Base-by-base conservation (phyloP, 805 yeast species). In the Groenewaldozyma tartarivorans region DNA sequence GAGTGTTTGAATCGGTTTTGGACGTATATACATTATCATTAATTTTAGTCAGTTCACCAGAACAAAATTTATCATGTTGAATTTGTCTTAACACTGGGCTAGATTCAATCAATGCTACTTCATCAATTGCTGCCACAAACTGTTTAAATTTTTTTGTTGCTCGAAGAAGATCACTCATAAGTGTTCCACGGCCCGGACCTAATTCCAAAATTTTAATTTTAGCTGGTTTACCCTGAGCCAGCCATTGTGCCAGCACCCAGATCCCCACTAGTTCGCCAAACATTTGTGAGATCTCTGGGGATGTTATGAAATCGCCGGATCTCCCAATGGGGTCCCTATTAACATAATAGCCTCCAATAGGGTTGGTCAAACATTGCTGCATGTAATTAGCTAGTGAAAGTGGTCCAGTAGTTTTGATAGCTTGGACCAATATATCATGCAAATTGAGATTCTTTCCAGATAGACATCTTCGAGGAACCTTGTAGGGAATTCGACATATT, bases 181-280 rank as follows among this genome's bases (percentile, higher is more conserved):
- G 61, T 0, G 94, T 81, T 1, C 95, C 95, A 49, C 71, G 68
- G 3, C 95, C 95, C 0, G 95, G 95, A 0, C 95, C 95, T 57
- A 83, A 76, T 57, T 85, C 95, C 5, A 82, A 65, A 7, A 85
- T 53, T 39, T 79, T 62, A 20, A 80, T 59, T 9, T 55, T 53
- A n/a, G 51, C 31, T 0, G 83, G 79, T 34, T 57, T 64, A 20
- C 72, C 67, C 48, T 80, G 88, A 1, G 64, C 55, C 26, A 71
- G 45, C 83, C 87, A 82, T 29, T 65, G 61, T 2, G 66, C 53
- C 15, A 61, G 41, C 9, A 61, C 15, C 85, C 94, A 85, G 4
- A 85, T 62, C 0, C 92, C 94, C 44, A 82, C 68, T 64, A 82
- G 73, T 56, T 85, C 94, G 17, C 95, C 95, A 64, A 84, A 85